Evolutionary conservation across 331 rosid genomes (phyloP), one percentile per base, ranked within the genome.

Genomic region (Arachis monticola): DNA sequence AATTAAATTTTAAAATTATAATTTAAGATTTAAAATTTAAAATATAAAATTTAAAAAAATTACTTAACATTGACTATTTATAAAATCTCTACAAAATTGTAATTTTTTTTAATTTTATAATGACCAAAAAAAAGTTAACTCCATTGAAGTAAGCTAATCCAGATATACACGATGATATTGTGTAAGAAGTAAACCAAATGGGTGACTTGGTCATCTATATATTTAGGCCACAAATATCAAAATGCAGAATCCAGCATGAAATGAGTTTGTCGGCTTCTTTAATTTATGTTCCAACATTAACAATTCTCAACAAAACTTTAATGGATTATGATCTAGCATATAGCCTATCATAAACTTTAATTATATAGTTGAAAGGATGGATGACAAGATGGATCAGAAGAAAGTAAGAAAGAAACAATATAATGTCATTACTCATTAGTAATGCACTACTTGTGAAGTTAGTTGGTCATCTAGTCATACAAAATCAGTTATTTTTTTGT

Each of bases 191-290:
- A 52, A 52, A 12, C 58, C 78, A 53, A 81, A 84, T 45, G 79
- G 79, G 73, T 83, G 80, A 87, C 77, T 81, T 62, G 10, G 83
- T 2, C 5, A 4, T 35, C 40, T 35, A 35, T 35, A 3, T 35
- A 82, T 81, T 83, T 79, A 76, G 82, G 87, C 85, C 84, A 80
- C 83, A 85, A 81, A 87, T 48, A 48, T 86, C 91, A 86, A 89
- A 81, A 88, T 89, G 83, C 76, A 66, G 62, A 76, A 77, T 44
- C 77, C 64, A 35, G 40, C 40, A 75, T 75, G 76, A 78, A 87
- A 88, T 87, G 91, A 88, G 85, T 84, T 83, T 88, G 96, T 90
- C 92, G 89, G 83, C 88, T 79, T 87, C 92, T 87, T 89, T 79
- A 87, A 91, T 87, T 89, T 81, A 13, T 53, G 59, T 74, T 59